These are phyloP conservation scores for Trichoderma simmonsii DNA, from an alignment of 2,329 filamentous ascomycete genomes.

Conservation along the genomic window DNA sequence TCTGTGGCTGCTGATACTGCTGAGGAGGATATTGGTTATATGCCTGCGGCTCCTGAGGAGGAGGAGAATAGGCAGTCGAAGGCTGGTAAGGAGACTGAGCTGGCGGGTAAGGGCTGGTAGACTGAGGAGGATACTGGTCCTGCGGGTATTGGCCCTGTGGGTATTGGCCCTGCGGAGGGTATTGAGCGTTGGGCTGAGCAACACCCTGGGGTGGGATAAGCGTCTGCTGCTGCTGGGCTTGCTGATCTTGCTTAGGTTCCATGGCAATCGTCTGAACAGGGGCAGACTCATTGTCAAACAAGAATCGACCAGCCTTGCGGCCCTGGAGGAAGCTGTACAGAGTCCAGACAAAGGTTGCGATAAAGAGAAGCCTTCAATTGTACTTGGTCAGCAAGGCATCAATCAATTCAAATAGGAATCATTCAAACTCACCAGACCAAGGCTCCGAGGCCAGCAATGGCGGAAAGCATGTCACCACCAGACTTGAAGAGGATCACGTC, in stretches of 20 bases:
- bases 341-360: conserved; percentile 37
- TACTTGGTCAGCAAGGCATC: not conserved
- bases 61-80: conserved; percentile 26
- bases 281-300: conserved; percentile 21
- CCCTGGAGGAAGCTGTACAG: conserved; percentile 34
- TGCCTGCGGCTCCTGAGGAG: conserved; percentile 26
- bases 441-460: conserved; percentile 44
- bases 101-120: conserved; percentile 22
- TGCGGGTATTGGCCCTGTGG: conserved; percentile 25
- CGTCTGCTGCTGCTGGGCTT: conserved; percentile 22
- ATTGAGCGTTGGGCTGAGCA: conserved; percentile 16
- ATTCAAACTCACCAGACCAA: conserved; percentile 37
- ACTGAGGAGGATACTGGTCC: conserved; percentile 24
- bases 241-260: conserved; percentile 33
- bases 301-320: conserved; percentile 39
- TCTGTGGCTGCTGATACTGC: conserved; percentile 18
- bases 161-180: conserved; percentile 24
- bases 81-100: conserved; percentile 31
- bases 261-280: conserved; percentile 31
- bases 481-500: conserved; percentile 35
- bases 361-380: conserved; percentile 37
- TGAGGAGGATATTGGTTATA: conserved; percentile 26
- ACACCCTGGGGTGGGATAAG: conserved; percentile 22
- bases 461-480: conserved; percentile 37
- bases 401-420: no score